These are phyloP conservation scores for Lepidium africanum DNA, from an alignment of 345 rosid genomes.

Conservation along the genomic window DNA sequence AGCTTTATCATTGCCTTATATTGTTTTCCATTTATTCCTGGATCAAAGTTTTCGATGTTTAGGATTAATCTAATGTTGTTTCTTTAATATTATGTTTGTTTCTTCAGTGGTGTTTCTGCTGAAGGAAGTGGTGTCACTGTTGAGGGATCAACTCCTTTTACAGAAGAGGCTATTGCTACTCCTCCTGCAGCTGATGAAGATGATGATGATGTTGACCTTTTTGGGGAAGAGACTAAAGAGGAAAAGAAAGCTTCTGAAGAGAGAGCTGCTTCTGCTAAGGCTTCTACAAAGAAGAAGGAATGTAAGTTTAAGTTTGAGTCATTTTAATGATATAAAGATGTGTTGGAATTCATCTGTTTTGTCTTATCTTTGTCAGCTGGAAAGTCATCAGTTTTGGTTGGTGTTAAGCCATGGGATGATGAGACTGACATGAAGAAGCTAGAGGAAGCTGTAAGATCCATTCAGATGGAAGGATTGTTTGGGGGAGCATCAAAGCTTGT, in stretches of 20 bases:
- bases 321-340: not conserved
- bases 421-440: constrained; percentile 88
- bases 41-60: not conserved
- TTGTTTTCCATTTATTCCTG: not conserved
- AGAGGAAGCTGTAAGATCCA: constrained; percentile 64
- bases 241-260: constrained; percentile 86
- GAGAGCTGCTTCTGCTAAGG: constrained; percentile 62
- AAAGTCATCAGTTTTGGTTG: constrained; percentile 71
- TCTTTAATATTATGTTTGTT: not conserved
- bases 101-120: constrained; percentile 63
- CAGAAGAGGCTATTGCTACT: constrained; percentile 57
- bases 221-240: constrained; percentile 86
- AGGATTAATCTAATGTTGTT: not conserved
- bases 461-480: constrained; percentile 56
- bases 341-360: not conserved
- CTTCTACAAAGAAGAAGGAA: constrained; percentile 65
- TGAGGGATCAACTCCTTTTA: constrained; percentile 43
- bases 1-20: constrained; percentile 19
- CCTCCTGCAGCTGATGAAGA: constrained; percentile 61
- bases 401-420: constrained; percentile 84
- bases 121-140: constrained; percentile 81
- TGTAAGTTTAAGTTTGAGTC: constrained; percentile 13
- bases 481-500: constrained; percentile 91
- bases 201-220: constrained; percentile 74
- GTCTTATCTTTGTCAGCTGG: constrained; percentile 37